A percentile compares a stretch with the other conserved stretches of the same genome.
Evolutionary conservation across 164 flowering plant genomes (phyloP).

Genomic region (Magnolia sinica): DNA sequence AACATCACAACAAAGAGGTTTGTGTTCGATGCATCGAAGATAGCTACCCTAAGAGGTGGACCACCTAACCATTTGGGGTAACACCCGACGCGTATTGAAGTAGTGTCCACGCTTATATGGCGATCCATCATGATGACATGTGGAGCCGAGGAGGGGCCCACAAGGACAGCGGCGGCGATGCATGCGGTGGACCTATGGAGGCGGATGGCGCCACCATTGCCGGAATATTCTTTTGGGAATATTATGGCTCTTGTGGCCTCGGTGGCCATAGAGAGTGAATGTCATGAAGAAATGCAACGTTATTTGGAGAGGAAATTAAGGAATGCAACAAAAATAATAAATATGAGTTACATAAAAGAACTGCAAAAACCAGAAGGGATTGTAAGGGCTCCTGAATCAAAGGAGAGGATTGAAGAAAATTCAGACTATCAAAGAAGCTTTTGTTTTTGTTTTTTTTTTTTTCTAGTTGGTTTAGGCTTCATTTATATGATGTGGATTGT

Average conservation of each 20-base stretch:
- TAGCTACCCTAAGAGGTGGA: background rate
- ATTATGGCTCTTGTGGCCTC: background rate
- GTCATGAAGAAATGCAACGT: conserved; percentile 1
- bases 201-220: conserved; percentile 11
- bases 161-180: conserved; percentile 12
- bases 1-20: background rate
- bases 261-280: background rate
- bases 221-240: conserved; percentile 18
- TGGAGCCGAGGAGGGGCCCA: background rate
- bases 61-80: background rate
- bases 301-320: conserved; percentile 1
- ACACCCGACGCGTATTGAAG: background rate
- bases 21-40: background rate
- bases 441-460: conserved; percentile 20
- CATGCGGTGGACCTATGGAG: conserved; percentile 8
- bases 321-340: background rate
- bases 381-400: background rate
- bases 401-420: background rate
- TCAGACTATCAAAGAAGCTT: conserved; percentile 17
- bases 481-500: conserved; percentile 16
- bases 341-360: conserved; percentile 1
- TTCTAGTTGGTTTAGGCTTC: conserved; percentile 41
- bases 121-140: background rate
- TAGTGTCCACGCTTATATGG: background rate
- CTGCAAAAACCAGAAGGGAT: too few relatives aligned